Evolutionary conservation across 1,139 yeast genomes (phyloP).

Genomic region (Saccharomycopsis crataegensis): DNA sequence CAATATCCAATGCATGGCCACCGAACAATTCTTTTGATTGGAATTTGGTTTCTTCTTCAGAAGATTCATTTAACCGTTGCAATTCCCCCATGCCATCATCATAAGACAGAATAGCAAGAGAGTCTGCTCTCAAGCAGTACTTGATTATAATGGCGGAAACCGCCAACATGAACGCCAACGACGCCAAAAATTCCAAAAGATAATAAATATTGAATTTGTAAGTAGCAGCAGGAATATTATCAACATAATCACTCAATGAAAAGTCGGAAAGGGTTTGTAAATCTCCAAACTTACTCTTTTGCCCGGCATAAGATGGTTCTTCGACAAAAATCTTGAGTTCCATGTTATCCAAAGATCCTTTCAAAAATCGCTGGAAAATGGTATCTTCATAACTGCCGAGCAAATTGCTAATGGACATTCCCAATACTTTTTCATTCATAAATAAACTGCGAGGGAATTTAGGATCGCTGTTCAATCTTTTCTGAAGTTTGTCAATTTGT

Average conservation of each 20-base stretch:
- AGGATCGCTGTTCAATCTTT: neutral
- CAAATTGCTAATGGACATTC: conserved; percentile 20
- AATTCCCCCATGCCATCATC: neutral
- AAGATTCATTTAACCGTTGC: neutral
- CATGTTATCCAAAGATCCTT: neutral
- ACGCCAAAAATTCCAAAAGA: conserved; percentile 37
- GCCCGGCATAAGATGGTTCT: conserved; percentile 26
- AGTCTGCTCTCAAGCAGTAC: conserved; percentile 2
- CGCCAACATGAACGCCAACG: conserved; percentile 35
- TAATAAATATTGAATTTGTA: conserved; percentile 35
- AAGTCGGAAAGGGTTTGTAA: neutral
- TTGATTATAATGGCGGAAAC: conserved; percentile 32
- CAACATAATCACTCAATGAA: neutral
- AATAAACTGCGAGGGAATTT: conserved; percentile 10
- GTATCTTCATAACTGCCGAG: neutral
- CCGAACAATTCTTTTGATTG: conserved; percentile 25
- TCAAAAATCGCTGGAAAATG: neutral
- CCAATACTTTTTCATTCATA: conserved; percentile 27
- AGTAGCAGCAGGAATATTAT: conserved; percentile 23
- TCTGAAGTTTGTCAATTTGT: neutral
- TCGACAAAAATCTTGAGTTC: conserved; percentile 20
- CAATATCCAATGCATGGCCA: conserved; percentile 58
- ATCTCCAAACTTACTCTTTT: conserved; percentile 6
- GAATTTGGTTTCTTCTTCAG: neutral
- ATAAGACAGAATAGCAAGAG: neutral